A percentile compares a stretch with the other conserved stretches of the same genome.
Conservation (phyloP, 2,329 filamentous ascomycete species). For the Ceratocystis papillata region DNA sequence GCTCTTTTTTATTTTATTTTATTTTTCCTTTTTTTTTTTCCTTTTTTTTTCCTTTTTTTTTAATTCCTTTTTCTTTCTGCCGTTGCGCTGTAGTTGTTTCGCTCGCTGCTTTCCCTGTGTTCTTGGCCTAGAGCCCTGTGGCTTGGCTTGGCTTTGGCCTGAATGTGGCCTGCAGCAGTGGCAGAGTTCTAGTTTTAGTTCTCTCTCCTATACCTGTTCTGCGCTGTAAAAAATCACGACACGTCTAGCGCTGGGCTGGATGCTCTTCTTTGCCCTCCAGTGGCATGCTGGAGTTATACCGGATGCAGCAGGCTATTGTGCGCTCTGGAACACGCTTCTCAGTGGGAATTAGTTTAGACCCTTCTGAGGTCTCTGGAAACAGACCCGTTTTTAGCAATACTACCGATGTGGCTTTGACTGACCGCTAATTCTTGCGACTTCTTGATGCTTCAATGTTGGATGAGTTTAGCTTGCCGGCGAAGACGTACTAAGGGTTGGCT, state of each 20-base stretch:
- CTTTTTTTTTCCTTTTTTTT: not conserved
- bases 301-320: not conserved
- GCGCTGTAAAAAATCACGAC: not conserved
- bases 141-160: slow-evolving; percentile 8
- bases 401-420: not conserved
- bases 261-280: not conserved
- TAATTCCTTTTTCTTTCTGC: not conserved
- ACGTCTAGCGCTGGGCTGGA: too few relatives aligned
- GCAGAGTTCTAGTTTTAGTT: not conserved
- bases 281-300: not conserved
- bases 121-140: slow-evolving; percentile 2
- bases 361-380: not conserved
- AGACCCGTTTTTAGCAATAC: not conserved
- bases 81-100: not conserved
- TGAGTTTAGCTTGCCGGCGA: too few relatives aligned
- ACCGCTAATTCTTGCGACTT: too few relatives aligned
- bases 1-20: not conserved
- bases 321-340: not conserved
- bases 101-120: not conserved
- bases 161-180: slow-evolving; percentile 2
- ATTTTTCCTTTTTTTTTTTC: not conserved
- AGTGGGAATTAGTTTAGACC: not conserved
- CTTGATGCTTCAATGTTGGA: too few relatives aligned
- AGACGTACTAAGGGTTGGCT: too few relatives aligned
- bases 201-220: not conserved